A percentile compares a stretch with the other conserved stretches of the same genome.
Evolutionary conservation across 306 rosid genomes (phyloP).

Genomic region (Luffa aegyptiaca): DNA sequence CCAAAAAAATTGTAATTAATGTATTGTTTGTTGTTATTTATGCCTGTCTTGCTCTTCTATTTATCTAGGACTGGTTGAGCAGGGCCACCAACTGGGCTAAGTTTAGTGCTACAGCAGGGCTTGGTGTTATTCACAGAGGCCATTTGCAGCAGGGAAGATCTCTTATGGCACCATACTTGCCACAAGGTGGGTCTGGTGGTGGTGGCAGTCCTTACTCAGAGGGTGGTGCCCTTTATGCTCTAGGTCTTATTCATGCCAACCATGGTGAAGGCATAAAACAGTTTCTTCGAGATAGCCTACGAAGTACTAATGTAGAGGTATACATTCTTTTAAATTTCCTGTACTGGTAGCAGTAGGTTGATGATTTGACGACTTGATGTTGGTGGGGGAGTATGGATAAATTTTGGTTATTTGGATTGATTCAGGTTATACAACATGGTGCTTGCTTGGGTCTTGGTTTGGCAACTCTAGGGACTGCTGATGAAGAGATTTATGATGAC

Average conservation of each 20-base stretch:
- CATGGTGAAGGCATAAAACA: constrained; percentile 97
- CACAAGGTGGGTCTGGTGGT: constrained; percentile 88
- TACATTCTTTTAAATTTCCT: constrained; percentile 5
- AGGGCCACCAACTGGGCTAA: constrained; percentile 99
- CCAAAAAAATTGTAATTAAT: not conserved
- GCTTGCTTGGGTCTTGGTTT: constrained; percentile 99
- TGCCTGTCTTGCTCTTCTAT: not conserved
- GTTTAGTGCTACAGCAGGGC: constrained; percentile 95
- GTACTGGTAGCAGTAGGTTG: not conserved
- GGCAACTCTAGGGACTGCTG: constrained; percentile 92
- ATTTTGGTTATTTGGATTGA: constrained; percentile 12
- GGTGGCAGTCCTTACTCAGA: constrained; percentile 96
- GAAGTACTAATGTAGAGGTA: constrained; percentile 91
- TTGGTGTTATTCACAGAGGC: constrained; percentile 95
- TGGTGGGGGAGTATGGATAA: not conserved
- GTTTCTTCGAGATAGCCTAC: constrained; percentile 87
- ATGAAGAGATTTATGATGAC: constrained; percentile 82
- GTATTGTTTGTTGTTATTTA: constrained; percentile 3
- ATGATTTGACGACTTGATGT: not conserved
- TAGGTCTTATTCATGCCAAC: constrained; percentile 97
- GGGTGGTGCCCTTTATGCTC: constrained; percentile 96
- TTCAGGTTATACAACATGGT: constrained; percentile 93
- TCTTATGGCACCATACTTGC: constrained; percentile 95
- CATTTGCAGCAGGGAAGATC: constrained; percentile 96
- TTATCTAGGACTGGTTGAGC: constrained; percentile 86